Conservation (phyloP, 2,329 filamentous ascomycete genomes). For the Epichloe baconii region DNA sequence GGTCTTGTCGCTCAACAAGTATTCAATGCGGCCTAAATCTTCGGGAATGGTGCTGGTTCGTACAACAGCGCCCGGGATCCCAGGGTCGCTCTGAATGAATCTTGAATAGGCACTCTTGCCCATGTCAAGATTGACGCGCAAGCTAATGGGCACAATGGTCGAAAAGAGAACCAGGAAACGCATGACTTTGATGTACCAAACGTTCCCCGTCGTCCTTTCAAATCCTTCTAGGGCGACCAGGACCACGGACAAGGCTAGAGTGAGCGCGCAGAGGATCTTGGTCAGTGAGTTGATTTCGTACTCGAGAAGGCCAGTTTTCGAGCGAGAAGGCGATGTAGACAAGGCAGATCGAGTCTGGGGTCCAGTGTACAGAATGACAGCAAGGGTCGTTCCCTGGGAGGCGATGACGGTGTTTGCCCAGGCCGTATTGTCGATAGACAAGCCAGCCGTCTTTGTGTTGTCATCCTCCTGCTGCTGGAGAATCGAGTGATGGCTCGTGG, state of each 20-base stretch:
- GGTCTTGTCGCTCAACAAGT: slow-evolving; percentile 92
- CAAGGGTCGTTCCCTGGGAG: slow-evolving; percentile 77
- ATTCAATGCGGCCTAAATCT: slow-evolving; percentile 89
- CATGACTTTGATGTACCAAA: slow-evolving; percentile 96
- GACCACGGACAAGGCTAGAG: slow-evolving; percentile 71
- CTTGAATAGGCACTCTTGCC: slow-evolving; percentile 93
- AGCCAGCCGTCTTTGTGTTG: slow-evolving; percentile 46
- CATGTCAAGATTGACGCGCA: slow-evolving; percentile 93
- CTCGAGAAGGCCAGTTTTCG: slow-evolving; percentile 86
- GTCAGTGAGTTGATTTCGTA: slow-evolving; percentile 95
- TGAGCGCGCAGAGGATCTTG: slow-evolving; percentile 87
- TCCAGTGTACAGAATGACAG: slow-evolving; percentile 88
- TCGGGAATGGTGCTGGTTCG: slow-evolving; percentile 96
- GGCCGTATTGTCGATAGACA: slow-evolving; percentile 93
- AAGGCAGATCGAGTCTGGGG: slow-evolving; percentile 87
- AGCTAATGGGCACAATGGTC: slow-evolving; percentile 95
- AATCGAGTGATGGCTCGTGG: slow-evolving; percentile 28
- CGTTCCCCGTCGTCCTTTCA: slow-evolving; percentile 46
- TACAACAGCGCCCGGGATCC: slow-evolving; percentile 84
- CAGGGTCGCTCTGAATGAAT: slow-evolving; percentile 85
- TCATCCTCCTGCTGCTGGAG: slow-evolving; percentile 22
- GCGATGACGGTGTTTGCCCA: slow-evolving; percentile 98
- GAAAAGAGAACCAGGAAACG: slow-evolving; percentile 97
- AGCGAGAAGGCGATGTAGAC: slow-evolving; percentile 81
- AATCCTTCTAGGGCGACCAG: slow-evolving; percentile 83